A percentile compares a stretch with the other conserved stretches of the same genome.
phyloP scores from a whole-genome alignment of 2,329 filamentous ascomycete species.

The Neonectria faginata region DNA sequence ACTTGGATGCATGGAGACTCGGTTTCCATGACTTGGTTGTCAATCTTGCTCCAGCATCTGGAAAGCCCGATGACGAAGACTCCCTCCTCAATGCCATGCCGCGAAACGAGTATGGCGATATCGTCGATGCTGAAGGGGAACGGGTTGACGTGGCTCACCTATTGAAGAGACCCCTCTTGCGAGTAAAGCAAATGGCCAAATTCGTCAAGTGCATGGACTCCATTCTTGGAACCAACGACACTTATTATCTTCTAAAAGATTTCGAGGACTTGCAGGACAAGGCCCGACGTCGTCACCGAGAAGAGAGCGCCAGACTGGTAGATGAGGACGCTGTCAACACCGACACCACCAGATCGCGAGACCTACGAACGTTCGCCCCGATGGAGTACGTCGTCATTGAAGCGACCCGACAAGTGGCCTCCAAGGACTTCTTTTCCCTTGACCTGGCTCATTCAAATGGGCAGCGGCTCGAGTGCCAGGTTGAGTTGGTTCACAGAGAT shows the following conservation, averaged over 20 bases:
- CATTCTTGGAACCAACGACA: constrained; percentile 61
- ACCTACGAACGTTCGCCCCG: constrained; percentile 80
- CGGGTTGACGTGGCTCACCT: constrained; percentile 94
- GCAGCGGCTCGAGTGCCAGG: constrained; percentile 87
- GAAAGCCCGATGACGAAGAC: constrained; percentile 66
- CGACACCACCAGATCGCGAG: constrained; percentile 82
- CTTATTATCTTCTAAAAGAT: constrained; percentile 54
- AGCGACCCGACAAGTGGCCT: constrained; percentile 82
- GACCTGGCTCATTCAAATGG: constrained; percentile 89
- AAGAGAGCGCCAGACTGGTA: constrained; percentile 77
- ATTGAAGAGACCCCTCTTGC: constrained; percentile 86
- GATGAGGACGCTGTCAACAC: constrained; percentile 90
- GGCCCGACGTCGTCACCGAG: constrained; percentile 72
- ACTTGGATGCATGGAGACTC: constrained; percentile 88
- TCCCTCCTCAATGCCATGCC: constrained; percentile 70
- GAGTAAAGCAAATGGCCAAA: constrained; percentile 88
- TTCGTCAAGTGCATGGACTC: constrained; percentile 78
- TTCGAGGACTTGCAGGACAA: constrained; percentile 82
- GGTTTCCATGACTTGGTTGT: constrained; percentile 96
- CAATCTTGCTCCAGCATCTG: constrained; percentile 80
- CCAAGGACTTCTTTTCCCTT: constrained; percentile 90
- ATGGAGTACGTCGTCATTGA: constrained; percentile 79
- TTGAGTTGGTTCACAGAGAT: constrained; percentile 89
- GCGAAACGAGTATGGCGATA: constrained; percentile 72
- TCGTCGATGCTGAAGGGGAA: constrained; percentile 81